These are phyloP conservation scores for Anthoceros angustus DNA, from an alignment of 225 moss, liverwort and hornwort species.

Conservation along the genomic window DNA sequence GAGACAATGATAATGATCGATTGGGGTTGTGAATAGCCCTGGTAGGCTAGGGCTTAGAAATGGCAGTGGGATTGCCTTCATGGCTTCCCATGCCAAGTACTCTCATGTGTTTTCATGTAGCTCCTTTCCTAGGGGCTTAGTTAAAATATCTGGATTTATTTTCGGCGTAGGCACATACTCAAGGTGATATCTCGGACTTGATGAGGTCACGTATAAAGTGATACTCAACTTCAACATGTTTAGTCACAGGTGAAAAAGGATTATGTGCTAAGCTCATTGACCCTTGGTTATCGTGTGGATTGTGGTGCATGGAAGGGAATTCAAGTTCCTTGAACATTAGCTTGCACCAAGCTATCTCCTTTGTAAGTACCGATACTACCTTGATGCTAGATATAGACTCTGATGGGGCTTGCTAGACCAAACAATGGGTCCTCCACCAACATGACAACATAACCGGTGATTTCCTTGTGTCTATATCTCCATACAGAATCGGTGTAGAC, in stretches of 20 bases:
- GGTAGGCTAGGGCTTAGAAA: too few relatives aligned
- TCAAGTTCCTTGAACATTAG: not conserved
- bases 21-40: too few relatives aligned
- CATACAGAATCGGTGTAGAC: conserved; percentile 5
- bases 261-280: not conserved
- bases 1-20: too few relatives aligned
- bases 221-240: conserved; percentile 2
- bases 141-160: conserved; percentile 3
- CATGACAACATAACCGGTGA: conserved; percentile 1
- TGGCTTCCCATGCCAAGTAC: not conserved
- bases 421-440: not conserved
- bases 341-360: not conserved
- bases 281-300: conserved; percentile 1
- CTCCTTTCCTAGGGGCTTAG: not conserved
- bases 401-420: conserved; percentile 4
- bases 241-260: not conserved
- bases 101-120: not conserved
- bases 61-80: too few relatives aligned
- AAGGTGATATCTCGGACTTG: not conserved
- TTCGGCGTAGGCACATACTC: not conserved
- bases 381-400: not conserved
- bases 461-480: conserved; percentile 7
- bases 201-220: conserved; percentile 2
- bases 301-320: not conserved
- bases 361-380: conserved; percentile 1